A percentile compares a stretch with the other conserved stretches of the same genome.
These are phyloP conservation scores for Pythium monospermum DNA, from an alignment of 352 stramenopile species.

Conservation along the genomic window DNA sequence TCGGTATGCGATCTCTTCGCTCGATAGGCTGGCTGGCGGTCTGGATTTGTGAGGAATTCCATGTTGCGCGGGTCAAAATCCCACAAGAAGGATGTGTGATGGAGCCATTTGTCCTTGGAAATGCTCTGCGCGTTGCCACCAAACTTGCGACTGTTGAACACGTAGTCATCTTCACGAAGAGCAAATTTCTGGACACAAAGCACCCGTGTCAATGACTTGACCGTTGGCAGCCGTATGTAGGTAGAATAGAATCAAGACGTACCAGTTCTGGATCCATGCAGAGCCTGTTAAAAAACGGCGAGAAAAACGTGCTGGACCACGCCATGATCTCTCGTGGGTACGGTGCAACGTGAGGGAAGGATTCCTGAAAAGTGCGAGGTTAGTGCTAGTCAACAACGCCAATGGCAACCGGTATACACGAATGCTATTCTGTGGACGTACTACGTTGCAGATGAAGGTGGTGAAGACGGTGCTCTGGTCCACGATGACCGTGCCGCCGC, in stretches of 20 bases:
- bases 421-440: slow-evolving; percentile 13
- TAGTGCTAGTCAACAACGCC: not conserved
- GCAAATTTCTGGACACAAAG: slow-evolving; percentile 61
- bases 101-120: slow-evolving; percentile 91
- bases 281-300: slow-evolving; percentile 67
- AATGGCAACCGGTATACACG: too few relatives aligned
- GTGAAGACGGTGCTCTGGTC: slow-evolving; percentile 92
- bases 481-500: slow-evolving; percentile 96
- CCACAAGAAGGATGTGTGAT: slow-evolving; percentile 98
- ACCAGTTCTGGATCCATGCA: slow-evolving; percentile 21
- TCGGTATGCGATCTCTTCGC: slow-evolving; percentile 89
- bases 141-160: slow-evolving; percentile 93
- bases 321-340: slow-evolving; percentile 92
- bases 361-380: slow-evolving; percentile 18
- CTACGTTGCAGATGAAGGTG: slow-evolving; percentile 87
- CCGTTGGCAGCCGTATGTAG: too few relatives aligned
- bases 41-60: slow-evolving; percentile 92
- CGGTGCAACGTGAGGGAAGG: slow-evolving; percentile 65
- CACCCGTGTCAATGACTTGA: too few relatives aligned
- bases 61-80: slow-evolving; percentile 94
- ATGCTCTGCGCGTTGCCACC: slow-evolving; percentile 97
- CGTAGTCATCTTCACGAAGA: slow-evolving; percentile 95
- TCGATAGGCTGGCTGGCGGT: slow-evolving; percentile 94
- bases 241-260: too few relatives aligned
- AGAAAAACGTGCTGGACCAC: slow-evolving; percentile 83